These are phyloP conservation scores for Gaertneriomyces semiglobifer DNA, from an alignment of 192 early-diverging fungal species.

Conservation along the genomic window DNA sequence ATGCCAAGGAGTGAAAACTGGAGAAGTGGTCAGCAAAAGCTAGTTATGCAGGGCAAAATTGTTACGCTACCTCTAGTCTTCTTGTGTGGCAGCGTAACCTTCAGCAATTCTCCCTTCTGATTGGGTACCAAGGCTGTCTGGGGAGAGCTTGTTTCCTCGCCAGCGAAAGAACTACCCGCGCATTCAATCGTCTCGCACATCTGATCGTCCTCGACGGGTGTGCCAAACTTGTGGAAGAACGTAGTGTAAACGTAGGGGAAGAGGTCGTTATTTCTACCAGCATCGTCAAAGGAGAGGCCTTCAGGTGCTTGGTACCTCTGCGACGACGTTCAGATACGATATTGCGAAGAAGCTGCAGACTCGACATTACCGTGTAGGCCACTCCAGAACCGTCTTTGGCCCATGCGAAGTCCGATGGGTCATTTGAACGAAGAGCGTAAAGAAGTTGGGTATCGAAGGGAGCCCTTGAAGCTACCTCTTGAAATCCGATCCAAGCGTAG, in stretches of 20 bases:
- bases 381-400: slow-evolving; percentile 7
- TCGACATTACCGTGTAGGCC: slow-evolving; percentile 10
- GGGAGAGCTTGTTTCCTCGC: not conserved
- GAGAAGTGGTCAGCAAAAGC: not conserved
- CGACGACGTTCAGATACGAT: not conserved
- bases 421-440: slow-evolving; percentile 7
- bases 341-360: not conserved
- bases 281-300: slow-evolving; percentile 19
- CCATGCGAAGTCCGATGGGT: not conserved
- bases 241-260: not conserved
- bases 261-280: slow-evolving; percentile 15
- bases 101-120: not conserved
- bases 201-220: not conserved
- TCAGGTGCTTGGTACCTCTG: slow-evolving; percentile 6
- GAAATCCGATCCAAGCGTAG: slow-evolving; percentile 17
- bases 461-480: slow-evolving; percentile 10
- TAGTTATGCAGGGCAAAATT: not conserved
- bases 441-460: slow-evolving; percentile 11
- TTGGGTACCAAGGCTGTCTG: not conserved
- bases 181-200: not conserved
- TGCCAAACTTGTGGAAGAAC: slow-evolving; percentile 23
- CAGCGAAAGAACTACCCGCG: not conserved
- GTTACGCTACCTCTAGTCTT: not conserved
- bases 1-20: slow-evolving; percentile 3
- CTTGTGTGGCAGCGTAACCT: not conserved